A percentile compares a stretch with the other conserved stretches of the same genome.
Evolutionary conservation across 2,329 filamentous ascomycete genomes (phyloP).

Genomic region (Pestalotiopsis sp.): DNA sequence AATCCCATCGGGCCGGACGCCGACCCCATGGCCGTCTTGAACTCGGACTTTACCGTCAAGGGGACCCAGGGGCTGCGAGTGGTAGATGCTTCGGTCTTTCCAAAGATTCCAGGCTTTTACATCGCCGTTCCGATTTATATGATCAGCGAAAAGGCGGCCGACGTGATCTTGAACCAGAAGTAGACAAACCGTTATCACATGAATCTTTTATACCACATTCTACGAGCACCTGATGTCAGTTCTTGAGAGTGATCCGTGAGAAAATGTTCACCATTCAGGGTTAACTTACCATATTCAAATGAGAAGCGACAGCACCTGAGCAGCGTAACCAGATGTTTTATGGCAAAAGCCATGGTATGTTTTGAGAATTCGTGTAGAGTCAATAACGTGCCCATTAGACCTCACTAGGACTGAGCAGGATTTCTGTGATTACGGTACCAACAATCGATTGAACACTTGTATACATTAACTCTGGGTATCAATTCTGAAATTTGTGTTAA

Average conservation of each 20-base stretch:
- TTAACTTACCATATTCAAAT: too few species aligned
- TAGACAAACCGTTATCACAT: neutral
- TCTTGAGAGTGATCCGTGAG: neutral
- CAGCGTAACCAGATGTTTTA: too few species aligned
- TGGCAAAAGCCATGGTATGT: too few species aligned
- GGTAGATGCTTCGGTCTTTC: constrained; percentile 56
- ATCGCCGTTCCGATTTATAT: constrained; percentile 51
- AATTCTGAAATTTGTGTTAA: neutral
- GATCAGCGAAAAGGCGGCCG: constrained; percentile 55
- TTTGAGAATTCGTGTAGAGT: too few species aligned
- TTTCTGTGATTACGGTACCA: too few species aligned
- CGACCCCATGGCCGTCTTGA: constrained; percentile 55
- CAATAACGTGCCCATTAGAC: too few species aligned
- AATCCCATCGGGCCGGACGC: constrained; percentile 53
- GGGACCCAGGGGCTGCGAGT: constrained; percentile 54
- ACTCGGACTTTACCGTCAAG: constrained; percentile 54
- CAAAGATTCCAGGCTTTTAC: constrained; percentile 44
- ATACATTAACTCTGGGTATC: neutral
- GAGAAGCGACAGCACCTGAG: too few species aligned
- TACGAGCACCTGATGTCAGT: neutral
- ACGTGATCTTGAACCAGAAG: constrained; percentile 8
- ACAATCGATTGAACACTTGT: neutral
- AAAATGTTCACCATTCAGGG: neutral
- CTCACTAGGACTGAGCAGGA: too few species aligned
- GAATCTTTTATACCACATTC: neutral